A percentile compares a stretch with the other conserved stretches of the same genome.
Evolutionary conservation across 257 asterid genomes (phyloP).

Genomic region (Forsythia suspensa): DNA sequence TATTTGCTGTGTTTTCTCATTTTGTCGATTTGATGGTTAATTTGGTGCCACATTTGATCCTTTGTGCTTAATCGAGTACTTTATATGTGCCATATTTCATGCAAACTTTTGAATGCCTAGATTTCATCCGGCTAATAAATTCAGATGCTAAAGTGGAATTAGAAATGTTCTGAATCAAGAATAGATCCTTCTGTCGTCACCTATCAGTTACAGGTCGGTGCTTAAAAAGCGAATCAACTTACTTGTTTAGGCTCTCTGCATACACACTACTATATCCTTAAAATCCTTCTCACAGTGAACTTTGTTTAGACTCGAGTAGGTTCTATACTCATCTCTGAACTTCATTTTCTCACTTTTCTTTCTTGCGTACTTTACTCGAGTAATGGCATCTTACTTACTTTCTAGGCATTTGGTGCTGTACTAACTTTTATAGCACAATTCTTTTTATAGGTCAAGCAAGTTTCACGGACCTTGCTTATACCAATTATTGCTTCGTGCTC

Average conservation of each 20-base stretch:
- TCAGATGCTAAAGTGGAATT: not conserved
- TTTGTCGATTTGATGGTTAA: not conserved
- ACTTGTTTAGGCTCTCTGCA: not conserved
- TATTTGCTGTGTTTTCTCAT: not conserved
- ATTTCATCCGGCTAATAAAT: not conserved
- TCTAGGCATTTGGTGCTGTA: not conserved
- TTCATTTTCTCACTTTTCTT: not conserved
- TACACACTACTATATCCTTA: not conserved
- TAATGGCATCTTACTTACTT: not conserved
- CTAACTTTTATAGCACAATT: not conserved
- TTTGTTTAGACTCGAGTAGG: not conserved
- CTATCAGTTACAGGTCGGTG: not conserved
- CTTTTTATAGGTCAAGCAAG: not conserved
- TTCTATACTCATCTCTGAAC: not conserved
- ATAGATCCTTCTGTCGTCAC: not conserved
- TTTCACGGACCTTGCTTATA: not conserved
- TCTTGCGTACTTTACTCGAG: not conserved
- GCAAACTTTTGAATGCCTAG: not conserved
- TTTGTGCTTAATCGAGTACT: not conserved
- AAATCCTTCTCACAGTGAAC: not conserved
- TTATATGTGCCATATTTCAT: conserved; percentile 3
- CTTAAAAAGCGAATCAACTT: not conserved
- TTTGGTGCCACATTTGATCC: not conserved
- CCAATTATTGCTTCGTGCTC: not conserved
- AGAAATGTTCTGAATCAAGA: not conserved